A percentile compares a stretch with the other conserved stretches of the same genome.
Evolutionary conservation across 1,284 basidiomycete species (phyloP).

Genomic region (Boletus mariae): DNA sequence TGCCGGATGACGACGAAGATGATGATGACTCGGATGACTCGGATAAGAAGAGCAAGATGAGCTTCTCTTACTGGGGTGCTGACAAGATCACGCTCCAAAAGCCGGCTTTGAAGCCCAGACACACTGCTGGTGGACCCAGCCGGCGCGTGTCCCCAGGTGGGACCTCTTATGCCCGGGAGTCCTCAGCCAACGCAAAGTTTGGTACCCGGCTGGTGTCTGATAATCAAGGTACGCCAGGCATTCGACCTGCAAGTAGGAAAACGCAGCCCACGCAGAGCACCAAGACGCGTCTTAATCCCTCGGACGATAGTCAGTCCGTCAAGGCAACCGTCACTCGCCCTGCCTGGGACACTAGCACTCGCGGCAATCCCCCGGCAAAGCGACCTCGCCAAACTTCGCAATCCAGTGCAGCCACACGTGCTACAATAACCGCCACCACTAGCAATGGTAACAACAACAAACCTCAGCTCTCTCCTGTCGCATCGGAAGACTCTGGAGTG

Average conservation of each 20-base stretch:
- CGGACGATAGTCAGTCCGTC: conserved; percentile 59
- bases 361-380: conserved; percentile 42
- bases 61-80: conserved; percentile 86
- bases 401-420: conserved; percentile 46
- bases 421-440: conserved; percentile 17
- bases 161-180: conserved; percentile 66
- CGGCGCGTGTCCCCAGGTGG: conserved; percentile 47
- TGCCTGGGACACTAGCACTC: conserved; percentile 66
- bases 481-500: conserved; percentile 81
- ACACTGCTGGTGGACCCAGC: conserved; percentile 34
- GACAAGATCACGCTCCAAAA: conserved; percentile 83
- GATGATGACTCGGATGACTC: conserved; percentile 73
- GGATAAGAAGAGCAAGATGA: conserved; percentile 86
- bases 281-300: conserved; percentile 38
- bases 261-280: conserved; percentile 50
- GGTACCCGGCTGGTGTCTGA: conserved; percentile 66
- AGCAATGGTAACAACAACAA: conserved; percentile 35
- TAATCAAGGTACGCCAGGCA: conserved; percentile 41
- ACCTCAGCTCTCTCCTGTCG: conserved; percentile 63
- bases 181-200: conserved; percentile 82
- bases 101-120: conserved; percentile 55
- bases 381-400: conserved; percentile 70
- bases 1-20: conserved; percentile 63
- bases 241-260: conserved; percentile 63
- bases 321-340: conserved; percentile 67